A percentile compares a stretch with the other conserved stretches of the same genome.
phyloP scores from a whole-genome alignment of 306 rosid genomes.

The Fragaria iinumae region DNA sequence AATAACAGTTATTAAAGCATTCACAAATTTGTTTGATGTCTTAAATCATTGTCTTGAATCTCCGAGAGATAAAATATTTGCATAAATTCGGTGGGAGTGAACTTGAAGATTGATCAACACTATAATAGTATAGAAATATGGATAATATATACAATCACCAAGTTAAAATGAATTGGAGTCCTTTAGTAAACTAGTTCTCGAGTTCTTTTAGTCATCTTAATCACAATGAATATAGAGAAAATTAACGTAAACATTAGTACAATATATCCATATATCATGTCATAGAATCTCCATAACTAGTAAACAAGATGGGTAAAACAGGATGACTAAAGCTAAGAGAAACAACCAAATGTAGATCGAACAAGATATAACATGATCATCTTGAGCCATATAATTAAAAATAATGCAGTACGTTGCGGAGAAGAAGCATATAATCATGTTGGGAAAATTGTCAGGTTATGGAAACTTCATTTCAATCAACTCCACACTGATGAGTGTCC shows the following conservation, averaged over 20 bases:
- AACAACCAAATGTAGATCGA: background rate
- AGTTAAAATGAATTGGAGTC: background rate
- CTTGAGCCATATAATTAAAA: conserved; percentile 32
- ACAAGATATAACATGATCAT: conserved; percentile 18
- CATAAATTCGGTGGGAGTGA: too few relatives aligned
- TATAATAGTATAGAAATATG: background rate
- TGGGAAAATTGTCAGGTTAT: conserved; percentile 16
- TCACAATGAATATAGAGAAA: background rate
- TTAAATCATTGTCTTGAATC: too few relatives aligned
- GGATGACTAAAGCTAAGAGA: background rate
- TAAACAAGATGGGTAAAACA: background rate
- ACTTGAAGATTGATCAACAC: too few relatives aligned
- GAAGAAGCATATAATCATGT: background rate
- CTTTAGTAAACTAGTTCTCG: background rate
- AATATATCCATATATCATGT: background rate
- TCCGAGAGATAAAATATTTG: too few relatives aligned
- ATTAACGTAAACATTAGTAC: too few relatives aligned
- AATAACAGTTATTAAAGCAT: too few relatives aligned
- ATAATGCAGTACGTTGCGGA: conserved; percentile 26
- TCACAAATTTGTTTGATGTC: too few relatives aligned
- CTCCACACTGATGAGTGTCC: conserved; percentile 19
- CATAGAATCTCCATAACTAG: background rate
- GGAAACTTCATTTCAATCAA: conserved; percentile 28
- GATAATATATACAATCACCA: background rate
- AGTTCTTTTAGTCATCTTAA: background rate